These are phyloP conservation scores for Rhodocollybia butyracea DNA, from an alignment of 768 basidiomycete species.

Conservation along the genomic window DNA sequence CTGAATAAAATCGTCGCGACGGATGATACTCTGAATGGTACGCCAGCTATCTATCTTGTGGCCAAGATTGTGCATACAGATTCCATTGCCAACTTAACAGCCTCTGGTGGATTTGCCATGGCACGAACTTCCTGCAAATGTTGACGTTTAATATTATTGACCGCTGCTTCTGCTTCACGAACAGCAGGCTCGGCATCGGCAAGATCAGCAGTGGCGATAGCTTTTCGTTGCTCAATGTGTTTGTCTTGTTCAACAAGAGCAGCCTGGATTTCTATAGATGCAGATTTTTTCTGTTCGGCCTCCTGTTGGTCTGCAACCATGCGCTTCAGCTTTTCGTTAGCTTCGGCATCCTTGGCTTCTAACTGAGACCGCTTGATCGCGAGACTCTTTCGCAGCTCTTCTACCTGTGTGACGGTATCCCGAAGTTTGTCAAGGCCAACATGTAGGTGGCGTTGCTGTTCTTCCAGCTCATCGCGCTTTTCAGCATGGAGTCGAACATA, in stretches of 20 bases:
- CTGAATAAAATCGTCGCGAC: conserved; percentile 94
- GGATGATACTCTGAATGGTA: conserved; percentile 91
- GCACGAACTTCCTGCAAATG: conserved; percentile 96
- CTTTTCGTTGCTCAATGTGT: conserved; percentile 81
- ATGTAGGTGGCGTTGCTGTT: conserved; percentile 97
- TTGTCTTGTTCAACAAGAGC: conserved; percentile 90
- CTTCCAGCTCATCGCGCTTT: conserved; percentile 96
- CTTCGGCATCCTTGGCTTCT: conserved; percentile 90
- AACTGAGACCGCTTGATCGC: conserved; percentile 92
- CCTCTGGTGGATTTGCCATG: conserved; percentile 98
- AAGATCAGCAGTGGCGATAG: conserved; percentile 90
- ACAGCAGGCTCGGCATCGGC: conserved; percentile 98
- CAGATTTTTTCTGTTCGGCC: conserved; percentile 96
- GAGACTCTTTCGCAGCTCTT: conserved; percentile 91
- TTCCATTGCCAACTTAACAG: conserved; percentile 97
- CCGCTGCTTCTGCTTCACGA: conserved; percentile 91
- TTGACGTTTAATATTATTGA: conserved; percentile 93
- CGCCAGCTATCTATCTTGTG: conserved; percentile 98
- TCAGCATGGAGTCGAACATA: conserved; percentile 94
- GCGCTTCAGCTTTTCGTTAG: conserved; percentile 94
- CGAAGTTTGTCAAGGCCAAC: conserved; percentile 96
- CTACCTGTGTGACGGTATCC: conserved; percentile 95
- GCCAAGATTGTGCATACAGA: conserved; percentile 93
- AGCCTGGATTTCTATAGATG: conserved; percentile 94
- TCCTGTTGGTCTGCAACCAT: conserved; percentile 99